phyloP scores from a whole-genome alignment of 768 basidiomycete species.

The Amanita fuliginea region DNA sequence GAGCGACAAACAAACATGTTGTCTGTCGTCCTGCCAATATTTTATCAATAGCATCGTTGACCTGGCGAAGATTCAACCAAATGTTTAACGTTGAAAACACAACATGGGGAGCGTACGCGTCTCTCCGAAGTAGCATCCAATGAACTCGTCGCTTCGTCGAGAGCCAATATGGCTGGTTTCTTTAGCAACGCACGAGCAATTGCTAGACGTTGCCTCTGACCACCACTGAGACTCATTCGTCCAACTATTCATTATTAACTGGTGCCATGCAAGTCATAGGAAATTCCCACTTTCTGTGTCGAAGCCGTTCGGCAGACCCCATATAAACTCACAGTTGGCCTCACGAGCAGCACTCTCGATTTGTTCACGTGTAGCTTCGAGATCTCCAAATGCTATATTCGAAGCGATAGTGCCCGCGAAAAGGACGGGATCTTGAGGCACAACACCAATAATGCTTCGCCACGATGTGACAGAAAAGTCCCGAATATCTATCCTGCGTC shows the following conservation, averaged over 20 bases:
- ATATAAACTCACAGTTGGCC: conserved; percentile 94
- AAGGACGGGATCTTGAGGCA: conserved; percentile 88
- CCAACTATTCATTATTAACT: conserved; percentile 34
- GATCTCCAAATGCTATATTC: conserved; percentile 86
- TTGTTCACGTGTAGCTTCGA: conserved; percentile 63
- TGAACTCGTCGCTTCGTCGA: conserved; percentile 87
- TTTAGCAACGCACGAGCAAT: conserved; percentile 83
- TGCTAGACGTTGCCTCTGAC: conserved; percentile 72
- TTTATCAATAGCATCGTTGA: conserved; percentile 86
- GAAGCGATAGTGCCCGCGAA: conserved; percentile 92
- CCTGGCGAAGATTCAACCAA: conserved; percentile 23
- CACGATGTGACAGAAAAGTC: conserved; percentile 80
- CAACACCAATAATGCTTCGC: conserved; percentile 84
- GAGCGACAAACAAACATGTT: conserved; percentile 84
- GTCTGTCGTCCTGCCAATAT: conserved; percentile 72
- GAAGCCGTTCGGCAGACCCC: conserved; percentile 89
- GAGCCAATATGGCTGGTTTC: conserved; percentile 76
- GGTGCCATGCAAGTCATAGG: background rate
- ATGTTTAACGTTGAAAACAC: background rate
- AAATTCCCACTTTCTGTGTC: conserved; percentile 72
- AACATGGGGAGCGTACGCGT: conserved; percentile 31
- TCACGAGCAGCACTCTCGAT: conserved; percentile 82
- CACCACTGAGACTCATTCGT: conserved; percentile 61
- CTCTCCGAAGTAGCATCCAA: conserved; percentile 85
- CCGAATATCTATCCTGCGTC: conserved; percentile 56